Evolutionary conservation across 331 rosid genomes (phyloP), one percentile per base, ranked within the genome.

Genomic region (Telfairia occidentalis): DNA sequence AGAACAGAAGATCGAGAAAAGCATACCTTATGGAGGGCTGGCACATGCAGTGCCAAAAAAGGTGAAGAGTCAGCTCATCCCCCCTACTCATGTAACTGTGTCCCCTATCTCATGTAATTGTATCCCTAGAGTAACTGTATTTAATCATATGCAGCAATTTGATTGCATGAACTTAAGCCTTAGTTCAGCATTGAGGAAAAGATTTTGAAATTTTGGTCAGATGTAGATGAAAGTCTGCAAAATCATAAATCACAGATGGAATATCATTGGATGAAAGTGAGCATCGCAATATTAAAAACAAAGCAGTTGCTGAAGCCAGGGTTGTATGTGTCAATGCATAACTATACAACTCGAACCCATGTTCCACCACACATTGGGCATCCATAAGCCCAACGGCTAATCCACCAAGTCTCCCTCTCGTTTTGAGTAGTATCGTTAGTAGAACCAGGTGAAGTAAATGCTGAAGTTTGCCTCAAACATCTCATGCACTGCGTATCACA

Each of bases 311-410:
- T 65, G 72, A 65, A 65, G 72, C 32, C 50, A 65, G 43, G 72
- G 50, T 19, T 35, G 52, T 21, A 65, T 2, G 2, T 9, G 38
- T 13, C 24, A 43, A 13, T 13, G 55, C 74, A 69, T 71, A 81
- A 74, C 88, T 90, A 95, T 61, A 90, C 96, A 81, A 95, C 99
- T 73, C 90, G 96, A 79, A 92, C 96, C 99, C 99, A 92, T 61
- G 97, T 90, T 85, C 99, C 99, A 65, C 97, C 97, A 61, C 99
- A 95, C 96, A 95, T 92, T 15, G 99, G 99, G 81, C 99, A 95
- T 76, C 96, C 90, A 60, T 90, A 85, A 52, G 87, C 96, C 99
- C 99, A 95, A 75, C 99, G 96, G 85, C 96, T 90, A 84, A 95
- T 90, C 99, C 99, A 95, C 97, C 96, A 92, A 46, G 81, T 82